Percentiles rank a stretch among this genome's conserved stretches.
These are phyloP conservation scores for Monosporascus sp. DNA, from an alignment of 2,329 filamentous ascomycete genomes.

Conservation along the genomic window DNA sequence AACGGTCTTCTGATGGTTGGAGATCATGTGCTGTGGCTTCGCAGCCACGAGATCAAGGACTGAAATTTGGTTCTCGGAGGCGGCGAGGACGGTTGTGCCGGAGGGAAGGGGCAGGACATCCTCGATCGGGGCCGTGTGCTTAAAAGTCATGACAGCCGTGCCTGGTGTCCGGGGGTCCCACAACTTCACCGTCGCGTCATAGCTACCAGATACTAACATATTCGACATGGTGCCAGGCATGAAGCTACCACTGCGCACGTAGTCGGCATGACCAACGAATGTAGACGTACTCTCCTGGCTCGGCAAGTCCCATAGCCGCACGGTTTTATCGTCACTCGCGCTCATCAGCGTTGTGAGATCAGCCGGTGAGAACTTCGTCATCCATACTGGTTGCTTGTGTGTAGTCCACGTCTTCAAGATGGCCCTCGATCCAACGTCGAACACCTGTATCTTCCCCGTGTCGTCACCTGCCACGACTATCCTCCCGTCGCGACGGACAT, in stretches of 20 bases:
- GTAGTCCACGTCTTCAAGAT: constrained; percentile 94
- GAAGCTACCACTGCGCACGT: constrained; percentile 82
- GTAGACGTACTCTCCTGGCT: constrained; percentile 68
- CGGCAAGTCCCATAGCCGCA: constrained; percentile 90
- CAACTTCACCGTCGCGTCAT: constrained; percentile 86
- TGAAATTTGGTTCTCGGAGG: constrained; percentile 79
- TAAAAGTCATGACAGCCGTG: constrained; percentile 80
- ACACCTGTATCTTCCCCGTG: constrained; percentile 87
- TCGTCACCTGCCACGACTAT: constrained; percentile 90
- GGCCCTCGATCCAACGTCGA: constrained; percentile 80
- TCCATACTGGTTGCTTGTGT: constrained; percentile 92
- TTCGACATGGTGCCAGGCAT: constrained; percentile 70
- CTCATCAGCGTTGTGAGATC: constrained; percentile 83
- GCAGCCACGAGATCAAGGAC: constrained; percentile 91
- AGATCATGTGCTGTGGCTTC: constrained; percentile 77
- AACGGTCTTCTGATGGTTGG: constrained; percentile 97
- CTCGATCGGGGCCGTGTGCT: constrained; percentile 86
- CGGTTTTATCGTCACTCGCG: constrained; percentile 86
- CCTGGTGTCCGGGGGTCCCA: constrained; percentile 81
- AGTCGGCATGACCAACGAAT: constrained; percentile 85
- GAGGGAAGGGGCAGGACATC: constrained; percentile 80
- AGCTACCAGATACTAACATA: constrained; percentile 83
- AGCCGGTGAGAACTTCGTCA: constrained; percentile 84
- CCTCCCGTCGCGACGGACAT: constrained; percentile 81
- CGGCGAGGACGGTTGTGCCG: constrained; percentile 78